Percentiles rank a stretch among this genome's conserved stretches.
Conservation (phyloP, 2,329 filamentous ascomycete species). For the Elsinoe ampelina region DNA sequence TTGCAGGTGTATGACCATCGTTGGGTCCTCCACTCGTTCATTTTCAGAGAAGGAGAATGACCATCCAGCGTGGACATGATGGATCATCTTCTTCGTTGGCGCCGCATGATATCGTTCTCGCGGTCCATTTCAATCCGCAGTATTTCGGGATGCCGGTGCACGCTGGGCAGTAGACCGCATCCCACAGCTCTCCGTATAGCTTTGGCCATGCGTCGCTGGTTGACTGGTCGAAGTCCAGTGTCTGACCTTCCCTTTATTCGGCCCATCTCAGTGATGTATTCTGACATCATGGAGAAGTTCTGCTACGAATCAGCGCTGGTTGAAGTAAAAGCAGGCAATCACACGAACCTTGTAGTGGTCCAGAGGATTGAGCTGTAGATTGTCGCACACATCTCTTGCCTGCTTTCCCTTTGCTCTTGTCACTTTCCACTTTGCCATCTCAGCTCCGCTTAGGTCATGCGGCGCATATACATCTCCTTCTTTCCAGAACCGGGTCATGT, state of each 20-base stretch:
- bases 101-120: not conserved
- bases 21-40: too few relatives aligned
- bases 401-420: conserved; percentile 40
- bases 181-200: conserved; percentile 83
- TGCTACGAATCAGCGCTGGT: conserved; percentile 31
- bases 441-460: conserved; percentile 67
- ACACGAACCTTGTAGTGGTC: conserved; percentile 75
- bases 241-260: conserved; percentile 67
- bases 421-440: conserved; percentile 73
- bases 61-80: not conserved
- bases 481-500: conserved; percentile 63
- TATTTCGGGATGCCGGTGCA: conserved; percentile 80
- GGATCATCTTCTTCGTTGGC: not conserved
- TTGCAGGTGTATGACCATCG: too few relatives aligned
- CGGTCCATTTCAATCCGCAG: conserved; percentile 30
- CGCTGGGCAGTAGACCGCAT: conserved; percentile 82
- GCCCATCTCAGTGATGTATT: conserved; percentile 77
- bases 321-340: conserved; percentile 1
- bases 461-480: conserved; percentile 82
- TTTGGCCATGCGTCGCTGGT: conserved; percentile 89
- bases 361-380: conserved; percentile 68
- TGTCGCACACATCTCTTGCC: conserved; percentile 62
- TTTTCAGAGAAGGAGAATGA: not conserved
- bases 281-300: conserved; percentile 89
- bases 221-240: conserved; percentile 75